Conservation (phyloP, 1,139 yeast genomes). For the Diutina pseudorugosa region DNA sequence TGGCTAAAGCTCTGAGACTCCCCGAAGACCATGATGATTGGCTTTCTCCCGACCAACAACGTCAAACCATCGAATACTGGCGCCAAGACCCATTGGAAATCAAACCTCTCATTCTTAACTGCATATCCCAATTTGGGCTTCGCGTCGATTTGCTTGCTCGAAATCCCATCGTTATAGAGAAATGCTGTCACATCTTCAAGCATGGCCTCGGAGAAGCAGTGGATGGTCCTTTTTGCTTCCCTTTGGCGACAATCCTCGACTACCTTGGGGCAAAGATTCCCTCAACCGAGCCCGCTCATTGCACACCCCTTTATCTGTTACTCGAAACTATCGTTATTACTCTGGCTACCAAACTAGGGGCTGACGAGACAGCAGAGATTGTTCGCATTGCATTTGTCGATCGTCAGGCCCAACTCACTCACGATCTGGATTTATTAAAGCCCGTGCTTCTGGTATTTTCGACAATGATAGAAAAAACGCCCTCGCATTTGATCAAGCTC, state of each 20-base stretch:
- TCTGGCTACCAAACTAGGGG: conserved; percentile 10
- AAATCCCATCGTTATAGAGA: background rate
- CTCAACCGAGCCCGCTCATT: background rate
- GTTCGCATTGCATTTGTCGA: conserved; percentile 19
- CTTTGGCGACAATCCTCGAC: conserved; percentile 25
- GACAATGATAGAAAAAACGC: conserved; percentile 37
- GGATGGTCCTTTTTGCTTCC: conserved; percentile 50
- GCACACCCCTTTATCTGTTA: background rate
- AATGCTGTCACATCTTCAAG: conserved; percentile 1
- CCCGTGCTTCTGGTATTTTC: conserved; percentile 29
- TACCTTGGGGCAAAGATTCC: conserved; percentile 28
- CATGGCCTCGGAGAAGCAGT: conserved; percentile 8
- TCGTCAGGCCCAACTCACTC: conserved; percentile 22
- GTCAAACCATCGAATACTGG: background rate
- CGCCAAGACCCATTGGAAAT: background rate
- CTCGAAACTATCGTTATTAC: background rate
- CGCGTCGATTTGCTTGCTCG: background rate
- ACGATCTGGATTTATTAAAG: conserved; percentile 44
- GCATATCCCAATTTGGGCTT: background rate
- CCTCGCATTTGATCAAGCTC: conserved; percentile 26
- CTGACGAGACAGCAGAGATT: conserved; percentile 17
- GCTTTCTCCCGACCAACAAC: background rate
- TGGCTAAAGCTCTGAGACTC: background rate
- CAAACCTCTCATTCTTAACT: background rate
- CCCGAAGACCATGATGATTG: conserved; percentile 1